Conservation (phyloP, 768 basidiomycete species). For the Ephemerocybe angulata region DNA sequence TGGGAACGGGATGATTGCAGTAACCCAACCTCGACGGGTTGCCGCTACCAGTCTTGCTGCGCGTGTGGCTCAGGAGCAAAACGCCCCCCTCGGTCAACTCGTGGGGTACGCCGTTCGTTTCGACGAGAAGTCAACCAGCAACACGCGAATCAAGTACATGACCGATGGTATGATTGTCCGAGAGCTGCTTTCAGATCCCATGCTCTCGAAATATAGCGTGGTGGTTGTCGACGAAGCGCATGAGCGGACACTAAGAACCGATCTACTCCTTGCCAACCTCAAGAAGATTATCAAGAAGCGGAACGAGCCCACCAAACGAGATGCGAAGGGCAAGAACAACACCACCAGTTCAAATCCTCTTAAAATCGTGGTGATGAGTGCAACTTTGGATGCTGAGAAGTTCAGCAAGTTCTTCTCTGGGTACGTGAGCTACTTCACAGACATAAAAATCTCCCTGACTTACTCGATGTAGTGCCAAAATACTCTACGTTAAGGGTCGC, state of each 20-base stretch:
- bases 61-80: constrained; percentile 85
- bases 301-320: constrained; percentile 36
- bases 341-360: constrained; percentile 53
- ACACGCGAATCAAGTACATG: constrained; percentile 91
- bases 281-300: constrained; percentile 74
- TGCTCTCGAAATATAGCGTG: constrained; percentile 79
- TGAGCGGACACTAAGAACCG: constrained; percentile 91
- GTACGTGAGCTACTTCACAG: constrained; percentile 41
- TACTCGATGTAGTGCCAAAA: constrained; percentile 59
- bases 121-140: constrained; percentile 69
- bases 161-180: constrained; percentile 98
- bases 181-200: constrained; percentile 77
- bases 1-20: constrained; percentile 72
- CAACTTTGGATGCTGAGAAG: constrained; percentile 92
- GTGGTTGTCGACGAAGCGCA: constrained; percentile 96
- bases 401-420: constrained; percentile 85
- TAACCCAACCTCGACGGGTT: constrained; percentile 93
- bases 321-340: constrained; percentile 45
- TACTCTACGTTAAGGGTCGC: constrained; percentile 89
- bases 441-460: neutral
- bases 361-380: constrained; percentile 96
- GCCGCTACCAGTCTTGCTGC: constrained; percentile 93
- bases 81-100: constrained; percentile 61
- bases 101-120: constrained; percentile 97
- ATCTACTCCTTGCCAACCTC: constrained; percentile 86